phyloP scores from a whole-genome alignment of 257 asterid species.

The Misopates orontium region DNA sequence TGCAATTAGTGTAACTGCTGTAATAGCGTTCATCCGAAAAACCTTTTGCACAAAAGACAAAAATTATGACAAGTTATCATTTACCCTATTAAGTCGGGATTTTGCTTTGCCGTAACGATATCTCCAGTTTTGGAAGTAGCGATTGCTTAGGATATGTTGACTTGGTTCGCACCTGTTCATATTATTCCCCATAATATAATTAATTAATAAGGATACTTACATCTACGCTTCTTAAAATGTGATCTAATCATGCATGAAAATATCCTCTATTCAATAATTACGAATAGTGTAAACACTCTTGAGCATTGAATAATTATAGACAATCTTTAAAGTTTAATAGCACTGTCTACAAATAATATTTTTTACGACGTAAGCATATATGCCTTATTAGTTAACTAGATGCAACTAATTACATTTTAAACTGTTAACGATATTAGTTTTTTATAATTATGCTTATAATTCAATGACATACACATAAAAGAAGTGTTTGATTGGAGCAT shows the following conservation, averaged over 20 bases:
- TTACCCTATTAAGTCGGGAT: slow-evolving; percentile 8
- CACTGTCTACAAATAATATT: too few species aligned
- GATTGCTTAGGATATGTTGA: not conserved
- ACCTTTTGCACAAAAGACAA: slow-evolving; percentile 20
- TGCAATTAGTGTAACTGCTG: too few species aligned
- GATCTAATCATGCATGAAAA: too few species aligned
- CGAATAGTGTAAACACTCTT: too few species aligned
- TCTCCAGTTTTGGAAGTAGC: slow-evolving; percentile 18
- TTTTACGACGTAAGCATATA: too few species aligned
- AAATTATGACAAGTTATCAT: not conserved
- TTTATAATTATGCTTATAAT: slow-evolving; percentile 9
- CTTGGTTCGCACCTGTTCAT: slow-evolving; percentile 5
- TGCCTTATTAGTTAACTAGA: too few species aligned
- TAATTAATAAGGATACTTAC: not conserved
- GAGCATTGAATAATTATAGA: too few species aligned
- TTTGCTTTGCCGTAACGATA: slow-evolving; percentile 12
- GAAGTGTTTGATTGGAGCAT: slow-evolving; percentile 27
- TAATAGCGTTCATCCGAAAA: not conserved
- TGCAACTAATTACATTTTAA: not conserved
- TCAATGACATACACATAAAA: slow-evolving; percentile 25
- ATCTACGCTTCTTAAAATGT: too few species aligned
- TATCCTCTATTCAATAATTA: too few species aligned
- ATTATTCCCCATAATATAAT: slow-evolving; percentile 6
- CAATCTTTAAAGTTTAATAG: too few species aligned
- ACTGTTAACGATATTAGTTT: not conserved